Evolutionary conservation across 148 eudicot species (phyloP), one percentile per base, ranked within the genome.

Genomic region (Amaranthus hypochondriacus): DNA sequence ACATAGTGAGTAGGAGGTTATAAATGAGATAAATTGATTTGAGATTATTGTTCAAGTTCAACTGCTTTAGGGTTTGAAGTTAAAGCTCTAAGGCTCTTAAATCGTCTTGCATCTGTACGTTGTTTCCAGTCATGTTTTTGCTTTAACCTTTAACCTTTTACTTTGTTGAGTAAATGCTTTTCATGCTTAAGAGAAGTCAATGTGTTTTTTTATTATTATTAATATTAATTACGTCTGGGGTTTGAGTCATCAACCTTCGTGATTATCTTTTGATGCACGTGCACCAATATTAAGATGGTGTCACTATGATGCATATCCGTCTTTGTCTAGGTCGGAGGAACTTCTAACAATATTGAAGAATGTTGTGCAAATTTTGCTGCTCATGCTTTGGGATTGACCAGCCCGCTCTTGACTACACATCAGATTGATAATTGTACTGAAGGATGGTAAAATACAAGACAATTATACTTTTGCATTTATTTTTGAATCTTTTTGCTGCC

Each of bases 361-460:
- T 86, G 87, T 79, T 95, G 99, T 81, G 96, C 76, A 48, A 95
- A 93, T 78, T 95, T 95, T 85, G 89, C 97, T 56, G 74, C 94
- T 72, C 97, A 92, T 83, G 94, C 97, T 69, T 81, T 95, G 83
- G 94, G 87, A 65, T 81, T 95, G 73, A 62, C 84, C 7, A 78
- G 70, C 61, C 88, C 96, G 42, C 80, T 95, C 76, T 77, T 67
- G 82, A 95, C 99, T 56, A 95, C 99, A 66, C 99, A 95, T 86
- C 99, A 95, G 81, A 95, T 95, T 76, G 99, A 95, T 81, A 95
- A 95, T 73, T 95, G 99, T 81, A 83, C 97, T 39, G 99, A 95
- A 79, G 99, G 99, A 79, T 95, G 99, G 99, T 95, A 87, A 70
- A n/a, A 52, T 62, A 62, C 42, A 87, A 70, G n/a, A 52, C 55